Evolutionary conservation across 2,329 filamentous ascomycete species (phyloP).

Genomic region (Stenocarpella maydis): DNA sequence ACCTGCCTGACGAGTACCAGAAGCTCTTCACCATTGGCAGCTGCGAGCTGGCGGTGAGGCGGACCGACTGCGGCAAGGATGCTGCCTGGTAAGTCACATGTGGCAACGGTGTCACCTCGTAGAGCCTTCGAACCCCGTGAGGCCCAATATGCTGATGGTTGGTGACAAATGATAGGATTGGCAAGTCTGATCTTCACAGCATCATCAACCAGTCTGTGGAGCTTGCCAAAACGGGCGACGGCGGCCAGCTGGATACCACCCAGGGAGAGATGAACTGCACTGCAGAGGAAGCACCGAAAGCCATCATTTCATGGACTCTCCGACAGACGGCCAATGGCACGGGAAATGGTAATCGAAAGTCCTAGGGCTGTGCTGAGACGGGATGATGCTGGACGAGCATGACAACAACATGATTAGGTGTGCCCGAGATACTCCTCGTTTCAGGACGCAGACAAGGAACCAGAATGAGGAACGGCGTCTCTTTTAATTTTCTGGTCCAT

Average conservation of each 20-base stretch:
- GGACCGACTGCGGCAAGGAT: neutral
- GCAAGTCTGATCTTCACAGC: constrained; percentile 5
- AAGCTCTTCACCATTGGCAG: constrained; percentile 5
- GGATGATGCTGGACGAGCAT: neutral
- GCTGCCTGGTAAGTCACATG: neutral
- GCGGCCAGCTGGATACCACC: neutral
- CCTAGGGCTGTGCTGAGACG: no score
- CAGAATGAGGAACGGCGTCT: neutral
- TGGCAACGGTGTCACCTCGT: neutral
- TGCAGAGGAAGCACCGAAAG: neutral
- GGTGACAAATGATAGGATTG: neutral
- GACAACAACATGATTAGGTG: neutral
- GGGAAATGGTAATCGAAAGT: neutral
- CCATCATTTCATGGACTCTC: constrained; percentile 20
- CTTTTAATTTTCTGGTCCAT: no score
- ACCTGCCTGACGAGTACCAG: neutral
- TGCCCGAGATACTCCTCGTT: no score
- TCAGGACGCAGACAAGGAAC: neutral
- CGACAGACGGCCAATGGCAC: neutral
- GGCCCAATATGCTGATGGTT: neutral
- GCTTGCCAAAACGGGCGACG: neutral
- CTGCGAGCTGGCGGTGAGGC: constrained; percentile 16
- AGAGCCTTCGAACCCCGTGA: neutral
- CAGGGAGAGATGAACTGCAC: constrained; percentile 20
- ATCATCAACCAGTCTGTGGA: constrained; percentile 22